A percentile compares a stretch with the other conserved stretches of the same genome.
phyloP scores from a whole-genome alignment of 2,329 filamentous ascomycete genomes.

The Alternaria angustiovoidea region DNA sequence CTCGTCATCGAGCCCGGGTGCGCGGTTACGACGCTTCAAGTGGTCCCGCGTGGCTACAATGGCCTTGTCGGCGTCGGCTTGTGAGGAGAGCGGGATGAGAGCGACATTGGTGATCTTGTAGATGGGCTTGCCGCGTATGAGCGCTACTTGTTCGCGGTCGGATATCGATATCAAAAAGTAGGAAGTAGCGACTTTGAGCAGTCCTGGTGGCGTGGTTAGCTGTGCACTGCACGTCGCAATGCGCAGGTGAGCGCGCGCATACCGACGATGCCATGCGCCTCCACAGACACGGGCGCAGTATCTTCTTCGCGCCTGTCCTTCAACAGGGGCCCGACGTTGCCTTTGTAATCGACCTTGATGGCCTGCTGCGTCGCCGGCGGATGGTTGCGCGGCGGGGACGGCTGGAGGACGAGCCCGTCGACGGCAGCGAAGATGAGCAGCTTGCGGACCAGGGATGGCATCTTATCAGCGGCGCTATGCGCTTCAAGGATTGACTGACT shows the following conservation, averaged over 20 bases:
- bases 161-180: constrained; percentile 90
- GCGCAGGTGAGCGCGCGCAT: constrained; percentile 21
- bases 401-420: constrained; percentile 84
- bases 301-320: constrained; percentile 51
- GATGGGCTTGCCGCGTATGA: constrained; percentile 80
- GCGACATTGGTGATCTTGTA: constrained; percentile 90
- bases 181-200: constrained; percentile 81
- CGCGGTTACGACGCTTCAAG: constrained; percentile 49
- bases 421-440: constrained; percentile 80
- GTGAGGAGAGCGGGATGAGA: constrained; percentile 85
- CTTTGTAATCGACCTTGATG: constrained; percentile 75
- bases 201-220: constrained; percentile 63
- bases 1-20: constrained; percentile 28
- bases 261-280: constrained; percentile 66
- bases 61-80: constrained; percentile 74
- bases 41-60: constrained; percentile 68
- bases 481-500: constrained; percentile 7
- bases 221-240: background rate
- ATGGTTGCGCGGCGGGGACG: constrained; percentile 66
- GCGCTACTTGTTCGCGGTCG: constrained; percentile 85
- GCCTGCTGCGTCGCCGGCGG: constrained; percentile 63
- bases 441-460: constrained; percentile 83
- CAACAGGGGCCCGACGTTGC: constrained; percentile 60
- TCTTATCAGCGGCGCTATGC: constrained; percentile 47
- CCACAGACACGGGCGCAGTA: constrained; percentile 52